phyloP scores from a whole-genome alignment of 352 stramenopile genomes.

The Globisporangium rhizosaccharum region DNA sequence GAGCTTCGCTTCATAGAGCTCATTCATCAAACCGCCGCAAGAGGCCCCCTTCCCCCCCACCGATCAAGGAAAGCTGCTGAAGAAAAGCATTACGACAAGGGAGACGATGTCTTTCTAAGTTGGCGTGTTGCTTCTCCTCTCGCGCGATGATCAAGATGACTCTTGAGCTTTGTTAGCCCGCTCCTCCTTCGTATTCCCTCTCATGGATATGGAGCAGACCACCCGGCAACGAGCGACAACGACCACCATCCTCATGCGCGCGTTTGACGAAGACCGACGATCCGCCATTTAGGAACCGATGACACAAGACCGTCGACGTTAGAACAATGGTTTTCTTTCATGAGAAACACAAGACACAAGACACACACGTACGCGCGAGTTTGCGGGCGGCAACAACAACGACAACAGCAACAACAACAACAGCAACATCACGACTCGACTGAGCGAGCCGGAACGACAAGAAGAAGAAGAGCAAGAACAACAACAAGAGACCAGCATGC shows the following conservation, averaged over 20 bases:
- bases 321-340: constrained; percentile 80
- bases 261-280: constrained; percentile 50
- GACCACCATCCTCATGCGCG: constrained; percentile 9
- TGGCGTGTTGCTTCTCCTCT: constrained; percentile 53
- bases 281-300: constrained; percentile 71
- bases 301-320: constrained; percentile 63
- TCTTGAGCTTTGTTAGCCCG: constrained; percentile 64
- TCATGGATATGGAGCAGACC: constrained; percentile 40
- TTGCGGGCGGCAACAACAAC: constrained; percentile 9
- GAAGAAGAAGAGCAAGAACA: constrained; percentile 24
- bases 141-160: constrained; percentile 66
- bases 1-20: not conserved
- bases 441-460: constrained; percentile 1
- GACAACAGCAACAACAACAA: constrained; percentile 39
- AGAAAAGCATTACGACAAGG: constrained; percentile 70
- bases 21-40: constrained; percentile 73
- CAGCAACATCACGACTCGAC: constrained; percentile 15
- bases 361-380: constrained; percentile 20
- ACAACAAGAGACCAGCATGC: constrained; percentile 35
- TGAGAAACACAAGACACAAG: constrained; percentile 72
- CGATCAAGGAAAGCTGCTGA: constrained; percentile 59
- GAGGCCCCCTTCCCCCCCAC: constrained; percentile 52
- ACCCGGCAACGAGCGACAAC: constrained; percentile 11
- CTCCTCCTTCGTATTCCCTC: constrained; percentile 49
- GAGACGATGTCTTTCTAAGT: constrained; percentile 90